phyloP scores from a whole-genome alignment of 306 rosid species.

The Cyamopsis tetragonoloba region DNA sequence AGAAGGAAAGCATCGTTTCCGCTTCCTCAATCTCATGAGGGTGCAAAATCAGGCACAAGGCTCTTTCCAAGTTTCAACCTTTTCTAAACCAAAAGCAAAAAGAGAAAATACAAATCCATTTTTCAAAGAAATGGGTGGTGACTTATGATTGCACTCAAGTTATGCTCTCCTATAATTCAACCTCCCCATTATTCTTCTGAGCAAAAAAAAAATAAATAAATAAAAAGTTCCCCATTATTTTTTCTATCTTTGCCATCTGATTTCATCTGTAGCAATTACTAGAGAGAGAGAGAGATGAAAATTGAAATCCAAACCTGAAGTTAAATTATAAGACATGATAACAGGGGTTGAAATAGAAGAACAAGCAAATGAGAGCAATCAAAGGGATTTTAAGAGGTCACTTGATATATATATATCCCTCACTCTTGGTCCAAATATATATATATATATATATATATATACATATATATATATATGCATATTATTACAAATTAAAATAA shows the following conservation, averaged over 20 bases:
- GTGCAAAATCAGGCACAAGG: constrained; percentile 37
- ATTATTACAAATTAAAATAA: too few species aligned
- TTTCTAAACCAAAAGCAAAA: constrained; percentile 44
- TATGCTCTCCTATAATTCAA: constrained; percentile 58
- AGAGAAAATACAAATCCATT: neutral
- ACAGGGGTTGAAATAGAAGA: constrained; percentile 13
- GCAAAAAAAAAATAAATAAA: too few species aligned
- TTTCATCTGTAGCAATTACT: constrained; percentile 29
- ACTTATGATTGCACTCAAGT: constrained; percentile 60
- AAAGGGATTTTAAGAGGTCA: too few species aligned
- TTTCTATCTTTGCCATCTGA: constrained; percentile 29
- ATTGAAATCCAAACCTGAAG: constrained; percentile 24
- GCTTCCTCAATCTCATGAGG: constrained; percentile 86
- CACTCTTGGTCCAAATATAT: too few species aligned
- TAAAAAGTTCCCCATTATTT: too few species aligned
- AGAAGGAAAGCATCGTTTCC: constrained; percentile 79
- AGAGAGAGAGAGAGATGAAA: constrained; percentile 15
- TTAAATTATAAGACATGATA: constrained; percentile 25
- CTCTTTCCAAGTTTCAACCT: constrained; percentile 23
- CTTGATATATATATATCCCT: too few species aligned
- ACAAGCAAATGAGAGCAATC: constrained; percentile 31
- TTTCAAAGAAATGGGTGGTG: constrained; percentile 38
- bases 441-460: too few species aligned
- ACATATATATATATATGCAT: too few species aligned
- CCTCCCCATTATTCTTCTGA: constrained; percentile 43